Evolutionary conservation across 2,329 filamentous ascomycete genomes (phyloP), one percentile per base, ranked within the genome.

Genomic region (Colletotrichum viniferum): DNA sequence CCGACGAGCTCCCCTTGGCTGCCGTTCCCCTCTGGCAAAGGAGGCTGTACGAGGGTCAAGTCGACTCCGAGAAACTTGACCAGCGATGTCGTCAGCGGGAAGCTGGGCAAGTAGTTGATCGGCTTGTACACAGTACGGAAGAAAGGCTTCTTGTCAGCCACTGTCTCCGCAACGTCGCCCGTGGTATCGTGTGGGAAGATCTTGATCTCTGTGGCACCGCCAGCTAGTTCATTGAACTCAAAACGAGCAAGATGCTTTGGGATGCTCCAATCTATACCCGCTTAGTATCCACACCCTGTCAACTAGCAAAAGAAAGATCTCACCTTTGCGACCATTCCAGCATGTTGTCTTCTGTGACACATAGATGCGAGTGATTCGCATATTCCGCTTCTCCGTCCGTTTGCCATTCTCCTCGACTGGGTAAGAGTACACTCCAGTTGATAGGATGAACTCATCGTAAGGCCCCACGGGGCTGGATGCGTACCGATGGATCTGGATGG

Each of bases 241-340:
- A 90, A 91, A 16, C 82, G 82, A 52, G 89, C 89, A 21, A 90
- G 84, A 71, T 90, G 88, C 78, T 90, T 91, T n/a, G 89, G 88
- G 48, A 88, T 86, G 78, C 89, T 90, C 89, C 88, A 91, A 76
- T 90, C 87, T 88, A 66, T 28, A 30, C 5, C 1, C 34, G 36
- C 18, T 43, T 21, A 30, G 65, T 14, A 32, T 43, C 3, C 6
- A 55, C 81, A 83, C 0, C 10, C 10, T 52, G n/a, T 13, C 10
- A n/a, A 7, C 10, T 3, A 13, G 43, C 6, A 52, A 52, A 21
- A 21, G 2, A 21, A 13, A 52, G n/a, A 52, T 21, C 43, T 78
- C 79, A 89, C 88, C 89, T 30, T 81, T 85, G 36, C 89, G 81
- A 9, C 89, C 89, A 75, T 90, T 90, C 81, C 86, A 90, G 77